Evolutionary conservation across 1,284 basidiomycete genomes (phyloP).

Genomic region (Gymnopus androsaceus): DNA sequence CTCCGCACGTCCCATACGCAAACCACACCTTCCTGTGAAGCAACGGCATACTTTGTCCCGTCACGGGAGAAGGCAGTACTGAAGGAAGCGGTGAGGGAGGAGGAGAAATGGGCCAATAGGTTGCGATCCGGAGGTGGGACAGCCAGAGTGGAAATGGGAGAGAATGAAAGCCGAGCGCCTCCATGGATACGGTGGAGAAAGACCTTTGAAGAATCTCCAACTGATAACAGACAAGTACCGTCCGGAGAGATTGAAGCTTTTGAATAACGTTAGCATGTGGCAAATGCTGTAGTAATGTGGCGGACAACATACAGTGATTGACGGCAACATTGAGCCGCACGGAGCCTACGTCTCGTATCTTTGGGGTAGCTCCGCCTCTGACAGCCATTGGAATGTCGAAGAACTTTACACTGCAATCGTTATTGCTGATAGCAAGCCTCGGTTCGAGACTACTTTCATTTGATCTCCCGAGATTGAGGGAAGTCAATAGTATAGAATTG

Average conservation of each 20-base stretch:
- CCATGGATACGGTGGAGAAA: constrained; percentile 73
- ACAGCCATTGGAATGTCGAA: constrained; percentile 69
- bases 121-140: constrained; percentile 54
- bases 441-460: constrained; percentile 66
- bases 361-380: constrained; percentile 42
- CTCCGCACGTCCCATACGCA: constrained; percentile 80
- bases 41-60: constrained; percentile 83
- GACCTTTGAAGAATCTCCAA: constrained; percentile 83
- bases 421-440: constrained; percentile 81
- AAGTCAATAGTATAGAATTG: constrained; percentile 78
- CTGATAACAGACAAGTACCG: constrained; percentile 79
- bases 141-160: constrained; percentile 55
- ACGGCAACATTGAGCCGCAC: constrained; percentile 65
- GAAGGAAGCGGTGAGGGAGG: constrained; percentile 72
- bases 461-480: constrained; percentile 55
- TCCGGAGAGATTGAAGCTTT: constrained; percentile 83
- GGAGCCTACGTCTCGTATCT: constrained; percentile 53
- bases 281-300: constrained; percentile 11
- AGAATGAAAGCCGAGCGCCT: constrained; percentile 55
- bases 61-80: constrained; percentile 81
- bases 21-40: constrained; percentile 82
- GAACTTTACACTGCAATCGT: constrained; percentile 77
- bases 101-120: constrained; percentile 36
- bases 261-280: constrained; percentile 15
- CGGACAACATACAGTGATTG: constrained; percentile 42